These are phyloP conservation scores for Candida quercuum DNA, from an alignment of 805 yeast genomes.

Conservation along the genomic window DNA sequence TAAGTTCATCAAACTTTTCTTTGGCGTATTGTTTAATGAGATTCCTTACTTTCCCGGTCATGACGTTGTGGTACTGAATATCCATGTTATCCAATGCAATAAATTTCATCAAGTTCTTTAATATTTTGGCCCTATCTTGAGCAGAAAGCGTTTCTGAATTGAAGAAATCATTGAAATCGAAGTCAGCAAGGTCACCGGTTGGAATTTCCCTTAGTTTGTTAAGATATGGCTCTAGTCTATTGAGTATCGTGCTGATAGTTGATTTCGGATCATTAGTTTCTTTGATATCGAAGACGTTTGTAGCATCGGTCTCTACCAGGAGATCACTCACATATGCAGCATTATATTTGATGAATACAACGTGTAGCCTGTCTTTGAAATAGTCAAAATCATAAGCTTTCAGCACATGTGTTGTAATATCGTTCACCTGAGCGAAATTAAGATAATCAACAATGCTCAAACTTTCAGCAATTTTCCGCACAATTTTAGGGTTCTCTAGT, in stretches of 20 bases:
- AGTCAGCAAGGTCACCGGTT: conserved; percentile 1
- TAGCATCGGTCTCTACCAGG: conserved; percentile 13
- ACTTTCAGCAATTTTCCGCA: conserved; percentile 7
- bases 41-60: conserved; percentile 7
- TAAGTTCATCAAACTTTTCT: conserved; percentile 16
- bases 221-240: conserved; percentile 9
- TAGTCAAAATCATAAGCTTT: conserved; percentile 7
- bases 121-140: conserved; percentile 20
- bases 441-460: conserved; percentile 18
- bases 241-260: conserved; percentile 8
- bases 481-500: neutral
- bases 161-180: conserved; percentile 15
- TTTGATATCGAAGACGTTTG: conserved; percentile 9
- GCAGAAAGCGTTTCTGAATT: conserved; percentile 11
- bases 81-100: conserved; percentile 20
- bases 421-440: conserved; percentile 7
- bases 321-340: conserved; percentile 10
- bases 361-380: conserved; percentile 10
- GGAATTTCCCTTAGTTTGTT: conserved; percentile 6
- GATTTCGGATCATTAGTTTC: conserved; percentile 18
- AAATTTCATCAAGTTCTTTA: conserved; percentile 14
- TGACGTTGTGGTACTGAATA: conserved; percentile 3
- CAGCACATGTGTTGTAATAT: conserved; percentile 6
- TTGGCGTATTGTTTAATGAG: conserved; percentile 14
- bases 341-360: conserved; percentile 13